Base-by-base conservation (phyloP, 2,329 filamentous ascomycete species). In the Botrytis sinoallii region DNA sequence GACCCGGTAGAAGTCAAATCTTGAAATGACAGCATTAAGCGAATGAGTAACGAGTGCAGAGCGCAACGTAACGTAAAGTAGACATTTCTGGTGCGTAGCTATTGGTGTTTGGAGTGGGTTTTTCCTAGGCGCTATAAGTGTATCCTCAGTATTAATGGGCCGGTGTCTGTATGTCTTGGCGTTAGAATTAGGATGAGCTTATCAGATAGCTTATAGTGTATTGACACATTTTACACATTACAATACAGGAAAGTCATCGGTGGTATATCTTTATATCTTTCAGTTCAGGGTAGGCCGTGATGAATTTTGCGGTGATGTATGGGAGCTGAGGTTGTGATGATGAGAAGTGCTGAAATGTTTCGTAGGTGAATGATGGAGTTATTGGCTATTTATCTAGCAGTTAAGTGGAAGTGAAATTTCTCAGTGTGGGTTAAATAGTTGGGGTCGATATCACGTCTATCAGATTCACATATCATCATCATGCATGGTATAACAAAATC, bases 1-100 rank as follows among this genome's bases (percentile, higher is more conserved):
- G 20, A 3, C 4, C 3, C 16, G 5, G 9, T 9, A 29, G 52
- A 29, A 3, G 0, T n/a, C 7, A 3, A 52, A 5, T 10, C 12
- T 18, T 12, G 35, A 3, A n/a, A 7, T 20, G 40, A 20, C 12
- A 52, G 29, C 1, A 14, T 38, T 14, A 1, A 52, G 12, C 12
- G 14, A 9, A 14, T 22, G 1, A 10, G 0, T 29, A 68, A 42
- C 6, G 32, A 35, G 16, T 6, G 14, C 12, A 14, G 22, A 1
- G 12, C 12, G 22, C 38, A n/a, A 52, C 9, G 10, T 18, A 48
- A n/a, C 7, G 44, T 44, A 20, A 44, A 40, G n/a, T 29, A 55
- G 9, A 38, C 5, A 1, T 35, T 35, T 46, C n/a, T 66, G 7
- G 1, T n/a, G 12, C 22, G 2, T 25, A 3, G 10, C n/a, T 64